phyloP scores from a whole-genome alignment of 2,329 filamentous ascomycete species.

The Pyrenochaeta sp. region DNA sequence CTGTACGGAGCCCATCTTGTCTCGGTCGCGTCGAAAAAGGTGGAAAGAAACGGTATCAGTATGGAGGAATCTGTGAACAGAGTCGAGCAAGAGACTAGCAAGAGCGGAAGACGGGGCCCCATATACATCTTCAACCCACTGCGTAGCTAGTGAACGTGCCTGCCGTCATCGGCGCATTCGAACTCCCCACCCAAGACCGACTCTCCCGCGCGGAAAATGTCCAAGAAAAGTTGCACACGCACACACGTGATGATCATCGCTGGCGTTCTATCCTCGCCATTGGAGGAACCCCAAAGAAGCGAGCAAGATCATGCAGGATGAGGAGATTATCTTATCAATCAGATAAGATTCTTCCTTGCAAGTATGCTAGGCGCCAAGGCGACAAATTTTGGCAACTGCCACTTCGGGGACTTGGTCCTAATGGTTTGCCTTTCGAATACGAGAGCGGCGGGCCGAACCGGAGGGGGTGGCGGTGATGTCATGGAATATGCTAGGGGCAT shows the following conservation, averaged over 20 bases:
- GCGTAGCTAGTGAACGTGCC: background rate
- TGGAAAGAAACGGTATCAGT: background rate
- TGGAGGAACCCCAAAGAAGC: conserved; percentile 1
- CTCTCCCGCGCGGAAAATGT: background rate
- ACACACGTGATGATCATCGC: background rate
- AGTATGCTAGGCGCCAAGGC: conserved; percentile 18
- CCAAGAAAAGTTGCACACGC: background rate
- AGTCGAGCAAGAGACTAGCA: background rate
- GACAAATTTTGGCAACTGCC: conserved; percentile 10
- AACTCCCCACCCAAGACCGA: background rate
- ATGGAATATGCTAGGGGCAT: background rate
- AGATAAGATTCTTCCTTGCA: conserved; percentile 31
- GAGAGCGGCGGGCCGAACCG: conserved; percentile 3
- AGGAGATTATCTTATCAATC: conserved; percentile 38
- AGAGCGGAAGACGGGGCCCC: background rate
- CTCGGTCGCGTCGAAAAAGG: background rate
- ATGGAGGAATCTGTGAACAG: background rate
- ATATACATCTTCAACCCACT: background rate
- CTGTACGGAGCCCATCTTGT: conserved; percentile 29
- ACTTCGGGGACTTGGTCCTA: conserved; percentile 5
- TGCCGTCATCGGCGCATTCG: conserved; percentile 6
- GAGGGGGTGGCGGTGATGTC: background rate
- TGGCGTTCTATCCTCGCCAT: background rate
- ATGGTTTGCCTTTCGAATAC: conserved; percentile 9
- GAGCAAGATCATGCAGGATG: conserved; percentile 1